A percentile compares a stretch with the other conserved stretches of the same genome.
These are phyloP conservation scores for Wickerhamiella brachini DNA, from an alignment of 805 yeast genomes.

Conservation along the genomic window DNA sequence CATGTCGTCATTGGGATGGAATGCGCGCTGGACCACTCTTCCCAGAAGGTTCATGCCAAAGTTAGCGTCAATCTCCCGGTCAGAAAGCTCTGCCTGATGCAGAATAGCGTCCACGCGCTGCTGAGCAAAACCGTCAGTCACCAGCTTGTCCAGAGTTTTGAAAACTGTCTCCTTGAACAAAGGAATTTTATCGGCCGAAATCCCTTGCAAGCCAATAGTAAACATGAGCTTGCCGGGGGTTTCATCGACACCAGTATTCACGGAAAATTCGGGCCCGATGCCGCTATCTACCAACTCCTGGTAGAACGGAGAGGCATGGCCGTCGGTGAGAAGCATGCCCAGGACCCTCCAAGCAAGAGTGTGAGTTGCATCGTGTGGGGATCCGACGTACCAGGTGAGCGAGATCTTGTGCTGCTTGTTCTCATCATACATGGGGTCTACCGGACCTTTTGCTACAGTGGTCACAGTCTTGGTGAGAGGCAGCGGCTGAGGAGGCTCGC, in stretches of 20 bases:
- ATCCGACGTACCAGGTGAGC: slow-evolving; percentile 77
- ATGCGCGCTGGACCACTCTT: slow-evolving; percentile 73
- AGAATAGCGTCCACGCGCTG: slow-evolving; percentile 69
- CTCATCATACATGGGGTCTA: slow-evolving; percentile 64
- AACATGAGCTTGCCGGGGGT: slow-evolving; percentile 65
- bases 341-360: slow-evolving; percentile 60
- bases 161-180: slow-evolving; percentile 36
- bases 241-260: slow-evolving; percentile 77
- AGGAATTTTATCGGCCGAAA: slow-evolving; percentile 33
- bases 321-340: slow-evolving; percentile 63
- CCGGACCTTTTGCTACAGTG: slow-evolving; percentile 50
- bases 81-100: slow-evolving; percentile 72
- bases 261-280: slow-evolving; percentile 70
- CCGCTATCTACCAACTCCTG: slow-evolving; percentile 78
- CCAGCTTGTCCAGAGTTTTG: slow-evolving; percentile 33
- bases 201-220: slow-evolving; percentile 76
- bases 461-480: slow-evolving; percentile 25
- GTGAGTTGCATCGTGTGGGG: slow-evolving; percentile 52
- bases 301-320: slow-evolving; percentile 84
- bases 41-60: slow-evolving; percentile 72
- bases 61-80: slow-evolving; percentile 78
- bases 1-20: slow-evolving; percentile 60
- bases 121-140: slow-evolving; percentile 34
- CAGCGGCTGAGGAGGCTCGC: slow-evolving; percentile 30
- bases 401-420: slow-evolving; percentile 61